Evolutionary conservation across 1,284 basidiomycete species (phyloP), one percentile per base, ranked within the genome.

Genomic region (Tausonia pullulans): DNA sequence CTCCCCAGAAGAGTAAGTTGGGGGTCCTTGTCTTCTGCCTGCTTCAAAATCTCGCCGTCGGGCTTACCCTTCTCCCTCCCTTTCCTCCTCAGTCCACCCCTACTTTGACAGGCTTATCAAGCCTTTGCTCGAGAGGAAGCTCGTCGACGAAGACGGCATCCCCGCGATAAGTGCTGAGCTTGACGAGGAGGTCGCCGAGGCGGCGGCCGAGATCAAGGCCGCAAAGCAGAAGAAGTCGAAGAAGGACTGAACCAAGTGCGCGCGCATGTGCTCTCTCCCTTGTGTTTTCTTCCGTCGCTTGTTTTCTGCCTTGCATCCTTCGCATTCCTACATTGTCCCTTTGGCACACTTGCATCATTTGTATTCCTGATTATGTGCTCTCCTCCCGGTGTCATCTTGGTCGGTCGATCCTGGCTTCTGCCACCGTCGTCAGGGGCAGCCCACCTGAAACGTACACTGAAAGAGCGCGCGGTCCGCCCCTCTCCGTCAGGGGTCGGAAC

Each of bases 61-160:
- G 27, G 13, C 57, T 61, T 41, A 56, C 50, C 14, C 2, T 43
- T n/a, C 55, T 54, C 45, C n/a, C 13, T 40, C 13, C 49, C 58
- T 10, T 40, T 14, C 45, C 16, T 50, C 39, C 11, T 3, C 46
- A 62, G 60, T 59, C 27, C 80, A 81, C 72, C 78, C 79, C 52
- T 81, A 82, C 77, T 81, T 82, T 69, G 76, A 79, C 63, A 72
- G 78, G 48, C 75, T 82, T 63, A 81, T 83, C 73, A 77, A 78
- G 71, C 81, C 81, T 5, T 74, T 83, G 57, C 73, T 83, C 64
- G 77, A 79, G 65, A 75, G 81, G 64, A 66, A 74, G 64, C 68
- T 72, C n/a, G 69, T 74, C 64, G 76, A 78, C 60, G 69, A 73
- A 45, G 74, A 75, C 66, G 74, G 75, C 7, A 16, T 49, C 14